Percentiles rank a stretch among this genome's conserved stretches.
Evolutionary conservation across 805 yeast genomes (phyloP).

Genomic region (Brettanomyces nanus): DNA sequence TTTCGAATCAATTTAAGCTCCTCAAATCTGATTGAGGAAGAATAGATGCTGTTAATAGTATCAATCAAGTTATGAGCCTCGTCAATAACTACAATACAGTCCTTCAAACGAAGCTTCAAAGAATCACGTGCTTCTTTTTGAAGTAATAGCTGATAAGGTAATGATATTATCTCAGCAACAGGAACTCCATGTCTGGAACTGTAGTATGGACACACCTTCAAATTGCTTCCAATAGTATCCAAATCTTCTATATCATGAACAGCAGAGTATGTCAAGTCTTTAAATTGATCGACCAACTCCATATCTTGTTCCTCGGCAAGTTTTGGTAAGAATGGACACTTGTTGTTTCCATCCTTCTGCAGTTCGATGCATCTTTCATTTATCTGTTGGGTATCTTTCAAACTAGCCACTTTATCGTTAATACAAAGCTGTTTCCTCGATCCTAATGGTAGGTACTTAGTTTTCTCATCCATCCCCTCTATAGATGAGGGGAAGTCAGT

Average conservation of each 20-base stretch:
- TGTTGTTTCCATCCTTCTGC: conserved; percentile 31
- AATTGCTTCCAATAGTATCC: conserved; percentile 44
- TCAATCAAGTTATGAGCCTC: conserved; percentile 90
- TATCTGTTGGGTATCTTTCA: conserved; percentile 43
- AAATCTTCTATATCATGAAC: conserved; percentile 79
- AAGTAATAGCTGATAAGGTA: conserved; percentile 77
- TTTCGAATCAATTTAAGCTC: conserved; percentile 39
- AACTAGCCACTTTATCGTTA: conserved; percentile 47
- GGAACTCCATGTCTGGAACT: conserved; percentile 51
- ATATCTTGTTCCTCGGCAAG: conserved; percentile 24
- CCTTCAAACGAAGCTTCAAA: conserved; percentile 48
- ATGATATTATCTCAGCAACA: conserved; percentile 64
- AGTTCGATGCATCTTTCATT: conserved; percentile 78
- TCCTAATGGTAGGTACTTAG: conserved; percentile 66
- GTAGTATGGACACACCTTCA: conserved; percentile 75
- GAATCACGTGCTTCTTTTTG: conserved; percentile 53
- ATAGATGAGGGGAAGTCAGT: conserved; percentile 61
- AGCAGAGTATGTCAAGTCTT: conserved; percentile 46
- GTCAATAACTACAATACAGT: conserved; percentile 71
- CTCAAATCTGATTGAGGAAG: conserved; percentile 42
- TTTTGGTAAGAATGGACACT: conserved; percentile 36
- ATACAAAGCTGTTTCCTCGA: conserved; percentile 84
- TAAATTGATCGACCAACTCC: conserved; percentile 32
- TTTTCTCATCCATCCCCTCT: conserved; percentile 36
- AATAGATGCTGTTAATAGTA: conserved; percentile 61